These are phyloP conservation scores for Phaeosphaeriaceae sp. DNA, from an alignment of 2,329 filamentous ascomycete genomes.

Conservation along the genomic window DNA sequence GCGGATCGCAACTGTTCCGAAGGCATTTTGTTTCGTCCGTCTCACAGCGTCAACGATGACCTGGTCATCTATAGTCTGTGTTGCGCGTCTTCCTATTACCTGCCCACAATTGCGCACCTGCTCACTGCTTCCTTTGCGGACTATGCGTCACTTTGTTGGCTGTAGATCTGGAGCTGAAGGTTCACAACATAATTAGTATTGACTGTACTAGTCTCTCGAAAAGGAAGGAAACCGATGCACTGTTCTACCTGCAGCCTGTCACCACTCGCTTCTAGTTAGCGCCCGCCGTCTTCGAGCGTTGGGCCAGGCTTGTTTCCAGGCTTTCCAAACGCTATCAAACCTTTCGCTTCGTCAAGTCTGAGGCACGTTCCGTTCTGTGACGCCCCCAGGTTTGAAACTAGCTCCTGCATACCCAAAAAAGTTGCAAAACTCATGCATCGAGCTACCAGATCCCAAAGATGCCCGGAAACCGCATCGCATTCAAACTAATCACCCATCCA, in stretches of 20 bases:
- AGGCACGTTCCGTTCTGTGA: constrained; percentile 45
- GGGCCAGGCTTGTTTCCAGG: constrained; percentile 46
- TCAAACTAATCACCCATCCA: constrained; percentile 32
- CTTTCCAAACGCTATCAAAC: constrained; percentile 47
- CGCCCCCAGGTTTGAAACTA: constrained; percentile 50
- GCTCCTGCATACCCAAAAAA: constrained; percentile 37
- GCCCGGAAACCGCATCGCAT: constrained; percentile 36
- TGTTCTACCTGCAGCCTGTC: constrained; percentile 38
- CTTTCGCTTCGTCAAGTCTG: constrained; percentile 44
- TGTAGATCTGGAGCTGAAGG: not conserved
- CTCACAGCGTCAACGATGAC: constrained; percentile 38
- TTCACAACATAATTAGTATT: too few relatives aligned
- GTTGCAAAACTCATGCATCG: constrained; percentile 38
- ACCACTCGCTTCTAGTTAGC: constrained; percentile 40
- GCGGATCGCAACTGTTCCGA: constrained; percentile 43
- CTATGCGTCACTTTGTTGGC: not conserved
- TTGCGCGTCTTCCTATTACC: constrained; percentile 26
- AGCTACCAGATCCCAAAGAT: constrained; percentile 26
- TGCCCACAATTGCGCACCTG: not conserved
- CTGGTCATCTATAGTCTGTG: constrained; percentile 23
- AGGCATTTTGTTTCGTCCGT: constrained; percentile 40
- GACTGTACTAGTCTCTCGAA: constrained; percentile 8
- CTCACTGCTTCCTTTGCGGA: not conserved
- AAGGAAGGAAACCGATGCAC: constrained; percentile 29
- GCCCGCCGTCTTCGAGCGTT: constrained; percentile 41